Conservation (phyloP, 177 flowering plant genomes). For the Vitis hybrid region DNA sequence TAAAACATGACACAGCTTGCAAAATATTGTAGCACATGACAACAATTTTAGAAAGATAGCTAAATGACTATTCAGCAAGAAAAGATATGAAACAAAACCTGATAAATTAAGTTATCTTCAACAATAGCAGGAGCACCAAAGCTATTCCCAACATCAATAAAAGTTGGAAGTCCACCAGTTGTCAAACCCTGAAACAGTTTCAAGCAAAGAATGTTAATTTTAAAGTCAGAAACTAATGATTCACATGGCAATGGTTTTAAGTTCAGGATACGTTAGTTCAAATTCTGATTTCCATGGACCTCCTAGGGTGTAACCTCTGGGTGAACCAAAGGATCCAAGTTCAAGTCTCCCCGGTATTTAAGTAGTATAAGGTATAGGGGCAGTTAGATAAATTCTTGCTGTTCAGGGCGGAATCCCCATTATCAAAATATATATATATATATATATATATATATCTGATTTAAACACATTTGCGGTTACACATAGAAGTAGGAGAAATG, state of each 20-base stretch:
- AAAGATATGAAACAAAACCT: slow-evolving; percentile 39
- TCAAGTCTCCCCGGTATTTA: too few species aligned
- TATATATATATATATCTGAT: too few species aligned
- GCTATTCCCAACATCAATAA: slow-evolving; percentile 96
- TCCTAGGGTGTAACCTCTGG: too few species aligned
- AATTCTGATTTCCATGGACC: too few species aligned
- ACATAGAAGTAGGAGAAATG: too few species aligned
- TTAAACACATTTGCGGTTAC: too few species aligned
- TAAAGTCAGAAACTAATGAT: neutral
- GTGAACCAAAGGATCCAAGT: too few species aligned
- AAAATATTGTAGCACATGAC: neutral
- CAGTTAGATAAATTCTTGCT: too few species aligned
- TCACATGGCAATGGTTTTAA: neutral
- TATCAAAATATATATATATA: too few species aligned
- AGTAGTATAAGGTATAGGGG: too few species aligned
- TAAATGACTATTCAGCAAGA: neutral
- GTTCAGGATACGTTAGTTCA: too few species aligned
- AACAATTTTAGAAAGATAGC: neutral
- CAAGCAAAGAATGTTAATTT: slow-evolving; percentile 1
- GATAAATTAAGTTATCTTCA: slow-evolving; percentile 89
- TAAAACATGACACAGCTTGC: neutral
- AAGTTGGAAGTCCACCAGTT: slow-evolving; percentile 97
- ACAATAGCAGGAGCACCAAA: slow-evolving; percentile 97
- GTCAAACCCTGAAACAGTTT: slow-evolving; percentile 72
- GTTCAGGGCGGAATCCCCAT: too few species aligned